Percentiles rank a stretch among this genome's conserved stretches.
Evolutionary conservation across 257 asterid species (phyloP).

Genomic region (Paulownia fortunei): DNA sequence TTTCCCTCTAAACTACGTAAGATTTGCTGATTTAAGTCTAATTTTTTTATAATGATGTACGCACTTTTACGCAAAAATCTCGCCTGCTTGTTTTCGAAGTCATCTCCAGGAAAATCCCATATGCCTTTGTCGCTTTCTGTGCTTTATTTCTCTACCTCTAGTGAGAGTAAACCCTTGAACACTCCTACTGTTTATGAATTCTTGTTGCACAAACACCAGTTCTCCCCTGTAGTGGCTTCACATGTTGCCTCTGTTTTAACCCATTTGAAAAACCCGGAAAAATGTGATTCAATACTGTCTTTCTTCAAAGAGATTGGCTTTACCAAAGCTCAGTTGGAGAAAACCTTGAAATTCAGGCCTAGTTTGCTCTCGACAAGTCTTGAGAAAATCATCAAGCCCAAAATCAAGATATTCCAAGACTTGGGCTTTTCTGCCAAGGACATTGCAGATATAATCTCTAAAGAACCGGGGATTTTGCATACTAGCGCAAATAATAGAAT

Average conservation of each 20-base stretch:
- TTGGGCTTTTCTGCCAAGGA: conserved; percentile 39
- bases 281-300: conserved; percentile 31
- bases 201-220: conserved; percentile 29
- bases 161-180: neutral
- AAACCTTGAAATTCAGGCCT: conserved; percentile 17
- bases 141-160: neutral
- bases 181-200: conserved; percentile 2
- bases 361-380: conserved; percentile 2
- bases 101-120: neutral
- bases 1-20: no score
- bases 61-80: neutral
- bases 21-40: no score
- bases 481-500: conserved; percentile 18
- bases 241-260: conserved; percentile 27
- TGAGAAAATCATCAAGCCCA: conserved; percentile 38
- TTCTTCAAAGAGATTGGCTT: conserved; percentile 47
- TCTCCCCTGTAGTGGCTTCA: conserved; percentile 39
- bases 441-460: conserved; percentile 31
- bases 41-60: neutral
- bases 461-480: conserved; percentile 29
- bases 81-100: neutral
- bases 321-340: conserved; percentile 44
- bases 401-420: conserved; percentile 45
- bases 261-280: conserved; percentile 20
- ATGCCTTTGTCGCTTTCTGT: neutral